Percentiles rank a stretch among this genome's conserved stretches.
phyloP scores from a whole-genome alignment of 768 basidiomycete species.

The Ramaria rubella region DNA sequence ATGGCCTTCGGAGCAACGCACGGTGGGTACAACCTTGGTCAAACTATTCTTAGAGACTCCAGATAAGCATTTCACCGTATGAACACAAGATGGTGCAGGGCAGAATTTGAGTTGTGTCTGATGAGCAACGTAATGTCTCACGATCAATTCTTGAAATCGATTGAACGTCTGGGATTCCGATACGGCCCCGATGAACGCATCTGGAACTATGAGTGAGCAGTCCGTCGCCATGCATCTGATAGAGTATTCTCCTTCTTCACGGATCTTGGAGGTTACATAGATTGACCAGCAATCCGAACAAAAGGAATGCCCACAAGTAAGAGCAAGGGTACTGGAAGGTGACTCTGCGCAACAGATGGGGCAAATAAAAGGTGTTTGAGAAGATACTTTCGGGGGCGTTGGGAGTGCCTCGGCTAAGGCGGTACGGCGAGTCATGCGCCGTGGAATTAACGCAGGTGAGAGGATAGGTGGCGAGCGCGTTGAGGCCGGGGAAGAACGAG shows the following conservation, averaged over 20 bases:
- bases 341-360: slow-evolving; percentile 89
- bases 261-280: slow-evolving; percentile 74
- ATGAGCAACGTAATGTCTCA: slow-evolving; percentile 85
- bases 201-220: slow-evolving; percentile 59
- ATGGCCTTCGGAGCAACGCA: slow-evolving; percentile 65
- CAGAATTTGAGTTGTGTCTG: slow-evolving; percentile 85
- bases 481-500: slow-evolving; percentile 32
- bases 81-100: slow-evolving; percentile 89
- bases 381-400: slow-evolving; percentile 11
- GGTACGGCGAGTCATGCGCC: slow-evolving; percentile 18
- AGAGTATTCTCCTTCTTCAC: slow-evolving; percentile 67
- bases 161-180: slow-evolving; percentile 48
- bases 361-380: slow-evolving; percentile 59
- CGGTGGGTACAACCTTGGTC: slow-evolving; percentile 78
- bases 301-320: slow-evolving; percentile 81
- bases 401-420: slow-evolving; percentile 16
- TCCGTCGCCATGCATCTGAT: slow-evolving; percentile 79
- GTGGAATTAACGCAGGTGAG: slow-evolving; percentile 22
- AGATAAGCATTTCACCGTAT: slow-evolving; percentile 86
- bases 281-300: slow-evolving; percentile 80
- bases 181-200: slow-evolving; percentile 51
- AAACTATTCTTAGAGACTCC: slow-evolving; percentile 71
- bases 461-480: slow-evolving; percentile 28
- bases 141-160: slow-evolving; percentile 82
- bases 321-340: slow-evolving; percentile 52